These are phyloP conservation scores for Pichia californica DNA, from an alignment of 805 yeast genomes.

Conservation along the genomic window DNA sequence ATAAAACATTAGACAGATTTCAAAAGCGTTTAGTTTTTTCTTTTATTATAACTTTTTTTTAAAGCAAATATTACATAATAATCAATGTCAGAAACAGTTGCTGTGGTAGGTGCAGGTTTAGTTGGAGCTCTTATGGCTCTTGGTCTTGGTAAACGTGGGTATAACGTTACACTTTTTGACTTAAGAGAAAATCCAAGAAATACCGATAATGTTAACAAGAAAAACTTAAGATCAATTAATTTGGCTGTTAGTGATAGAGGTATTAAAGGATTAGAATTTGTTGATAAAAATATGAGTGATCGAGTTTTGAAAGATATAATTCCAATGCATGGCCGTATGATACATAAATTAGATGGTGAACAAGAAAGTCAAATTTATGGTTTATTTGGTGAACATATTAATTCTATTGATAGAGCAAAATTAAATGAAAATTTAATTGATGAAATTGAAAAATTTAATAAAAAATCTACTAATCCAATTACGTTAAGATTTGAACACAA, in stretches of 20 bases:
- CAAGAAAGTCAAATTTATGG: slow-evolving; percentile 74
- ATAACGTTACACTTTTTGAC: slow-evolving; percentile 66
- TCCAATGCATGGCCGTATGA: slow-evolving; percentile 89
- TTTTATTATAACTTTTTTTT: too few species aligned
- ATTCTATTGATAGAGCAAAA: slow-evolving; percentile 73
- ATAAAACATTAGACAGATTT: too few species aligned
- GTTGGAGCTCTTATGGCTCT: slow-evolving; percentile 83
- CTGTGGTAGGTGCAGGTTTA: slow-evolving; percentile 82
- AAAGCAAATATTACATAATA: too few species aligned
- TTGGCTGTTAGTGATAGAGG: slow-evolving; percentile 87
- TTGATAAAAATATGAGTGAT: slow-evolving; percentile 53
- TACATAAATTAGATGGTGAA: slow-evolving; percentile 61
- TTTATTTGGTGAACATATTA: slow-evolving; percentile 72
- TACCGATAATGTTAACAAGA: background rate
- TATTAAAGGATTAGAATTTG: slow-evolving; percentile 55
- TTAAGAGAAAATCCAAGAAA: slow-evolving; percentile 60
- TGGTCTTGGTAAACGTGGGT: slow-evolving; percentile 71
- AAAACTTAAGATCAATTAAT: slow-evolving; percentile 62
- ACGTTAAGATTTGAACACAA: slow-evolving; percentile 50
- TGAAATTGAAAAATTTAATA: slow-evolving; percentile 47
- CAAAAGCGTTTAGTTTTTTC: too few species aligned
- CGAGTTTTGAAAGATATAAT: slow-evolving; percentile 54
- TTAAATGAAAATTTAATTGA: slow-evolving; percentile 60
- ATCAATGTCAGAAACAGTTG: slow-evolving; percentile 36
- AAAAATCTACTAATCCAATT: slow-evolving; percentile 26